Conservation (phyloP, 208 protist genomes). For the Tritrichomonas musculus region DNA sequence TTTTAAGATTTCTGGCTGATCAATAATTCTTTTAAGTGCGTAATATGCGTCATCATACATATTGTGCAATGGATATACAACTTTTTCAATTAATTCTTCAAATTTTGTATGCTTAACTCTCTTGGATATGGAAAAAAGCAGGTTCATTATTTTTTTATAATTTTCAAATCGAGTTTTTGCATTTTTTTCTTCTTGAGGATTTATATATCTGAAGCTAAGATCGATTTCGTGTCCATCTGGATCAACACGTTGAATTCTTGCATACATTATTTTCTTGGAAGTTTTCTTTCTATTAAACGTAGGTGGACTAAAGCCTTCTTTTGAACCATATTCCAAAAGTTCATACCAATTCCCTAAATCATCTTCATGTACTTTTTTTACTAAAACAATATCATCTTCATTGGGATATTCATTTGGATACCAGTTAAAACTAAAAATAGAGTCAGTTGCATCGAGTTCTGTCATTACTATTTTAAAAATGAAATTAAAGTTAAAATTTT, state of each 20-base stretch:
- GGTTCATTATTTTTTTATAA: background rate
- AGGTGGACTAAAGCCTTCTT: background rate
- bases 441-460: too few relatives aligned
- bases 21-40: background rate
- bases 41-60: background rate
- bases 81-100: background rate
- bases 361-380: background rate
- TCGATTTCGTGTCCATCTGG: background rate
- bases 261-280: background rate
- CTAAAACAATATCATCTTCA: background rate
- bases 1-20: background rate
- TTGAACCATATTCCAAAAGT: background rate
- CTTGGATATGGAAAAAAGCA: background rate
- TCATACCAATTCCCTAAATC: background rate
- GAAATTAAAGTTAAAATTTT: too few relatives aligned
- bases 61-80: background rate
- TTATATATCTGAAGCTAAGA: background rate
- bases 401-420: background rate
- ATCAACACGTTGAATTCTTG: background rate
- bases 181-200: background rate
- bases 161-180: background rate
- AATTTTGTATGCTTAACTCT: background rate
- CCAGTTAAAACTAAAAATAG: too few relatives aligned
- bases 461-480: too few relatives aligned
- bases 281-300: background rate